These are phyloP conservation scores for Cladophialophora bantiana DNA, from an alignment of 2,329 filamentous ascomycete genomes.

Conservation along the genomic window DNA sequence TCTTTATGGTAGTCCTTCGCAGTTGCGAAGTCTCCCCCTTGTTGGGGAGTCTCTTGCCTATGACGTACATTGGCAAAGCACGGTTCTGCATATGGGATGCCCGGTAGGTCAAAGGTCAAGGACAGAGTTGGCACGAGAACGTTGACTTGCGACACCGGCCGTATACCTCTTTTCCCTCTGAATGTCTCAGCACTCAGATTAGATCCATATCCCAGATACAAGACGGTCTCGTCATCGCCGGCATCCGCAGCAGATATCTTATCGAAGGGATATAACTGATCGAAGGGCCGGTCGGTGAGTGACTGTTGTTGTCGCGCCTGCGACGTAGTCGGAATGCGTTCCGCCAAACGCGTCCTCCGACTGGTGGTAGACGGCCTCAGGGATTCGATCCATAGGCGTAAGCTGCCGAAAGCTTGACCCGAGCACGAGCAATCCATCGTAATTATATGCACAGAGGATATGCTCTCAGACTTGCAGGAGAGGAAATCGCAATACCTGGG, in stretches of 20 bases:
- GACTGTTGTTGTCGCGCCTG: constrained; percentile 31
- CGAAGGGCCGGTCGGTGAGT: constrained; percentile 21
- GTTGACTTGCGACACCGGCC: constrained; percentile 79
- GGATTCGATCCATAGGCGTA: constrained; percentile 30
- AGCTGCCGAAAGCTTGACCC: constrained; percentile 13
- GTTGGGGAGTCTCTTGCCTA: constrained; percentile 49
- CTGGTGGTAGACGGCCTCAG: constrained; percentile 2
- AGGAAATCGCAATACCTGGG: constrained; percentile 21
- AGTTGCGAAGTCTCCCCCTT: constrained; percentile 21
- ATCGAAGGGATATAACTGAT: constrained; percentile 4
- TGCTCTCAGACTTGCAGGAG: neutral
- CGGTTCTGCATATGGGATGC: constrained; percentile 84
- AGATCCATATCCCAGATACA: constrained; percentile 90
- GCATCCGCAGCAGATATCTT: constrained; percentile 1
- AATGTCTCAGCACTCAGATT: constrained; percentile 86
- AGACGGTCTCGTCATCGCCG: constrained; percentile 59
- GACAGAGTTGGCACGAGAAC: constrained; percentile 80
- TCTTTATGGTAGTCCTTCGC: constrained; percentile 61
- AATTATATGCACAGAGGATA: neutral
- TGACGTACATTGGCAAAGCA: constrained; percentile 85
- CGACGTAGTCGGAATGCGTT: constrained; percentile 27
- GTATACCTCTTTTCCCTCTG: constrained; percentile 76
- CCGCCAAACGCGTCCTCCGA: constrained; percentile 2
- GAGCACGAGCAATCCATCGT: constrained; percentile 12
- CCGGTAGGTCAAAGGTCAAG: constrained; percentile 84